Conservation (phyloP, 108 stramenopile genomes). For the Conticribra weissflogii region DNA sequence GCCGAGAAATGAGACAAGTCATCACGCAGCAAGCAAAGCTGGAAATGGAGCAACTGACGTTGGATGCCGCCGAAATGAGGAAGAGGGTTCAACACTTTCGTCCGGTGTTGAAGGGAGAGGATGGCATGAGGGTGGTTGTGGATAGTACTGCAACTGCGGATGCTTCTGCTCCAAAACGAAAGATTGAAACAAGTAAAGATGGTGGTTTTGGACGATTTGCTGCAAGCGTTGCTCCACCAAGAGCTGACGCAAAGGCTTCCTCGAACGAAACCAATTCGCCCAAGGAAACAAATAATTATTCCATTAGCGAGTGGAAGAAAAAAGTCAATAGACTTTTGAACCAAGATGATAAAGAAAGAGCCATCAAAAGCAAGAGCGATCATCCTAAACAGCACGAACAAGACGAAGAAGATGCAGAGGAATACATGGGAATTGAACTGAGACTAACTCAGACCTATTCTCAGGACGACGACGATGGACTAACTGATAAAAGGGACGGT, state of each 20-base stretch:
- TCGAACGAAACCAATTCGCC: too few species aligned
- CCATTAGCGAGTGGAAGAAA: too few species aligned
- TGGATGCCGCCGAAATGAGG: slow-evolving; percentile 6
- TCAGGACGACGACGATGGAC: neutral
- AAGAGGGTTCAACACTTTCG: slow-evolving; percentile 5
- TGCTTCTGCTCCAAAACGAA: too few species aligned
- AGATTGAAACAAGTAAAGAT: neutral
- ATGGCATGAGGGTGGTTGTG: slow-evolving; percentile 4
- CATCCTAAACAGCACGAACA: too few species aligned
- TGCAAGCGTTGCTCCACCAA: neutral
- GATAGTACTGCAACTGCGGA: neutral
- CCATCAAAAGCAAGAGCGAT: too few species aligned
- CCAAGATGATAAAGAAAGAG: too few species aligned
- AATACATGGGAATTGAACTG: slow-evolving; percentile 8
- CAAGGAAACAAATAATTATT: too few species aligned
- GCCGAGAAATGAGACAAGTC: slow-evolving; percentile 9
- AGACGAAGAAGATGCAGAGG: neutral
- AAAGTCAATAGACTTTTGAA: too few species aligned
- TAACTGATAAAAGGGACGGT: too few species aligned
- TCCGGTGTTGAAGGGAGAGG: slow-evolving; percentile 7
- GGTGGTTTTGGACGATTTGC: neutral
- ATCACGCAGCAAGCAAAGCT: neutral
- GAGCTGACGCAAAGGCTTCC: too few species aligned
- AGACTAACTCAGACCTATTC: neutral
- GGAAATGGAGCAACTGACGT: slow-evolving; percentile 6